Conservation (phyloP, 2,329 filamentous ascomycete genomes). For the Mollisiaceae sp. region DNA sequence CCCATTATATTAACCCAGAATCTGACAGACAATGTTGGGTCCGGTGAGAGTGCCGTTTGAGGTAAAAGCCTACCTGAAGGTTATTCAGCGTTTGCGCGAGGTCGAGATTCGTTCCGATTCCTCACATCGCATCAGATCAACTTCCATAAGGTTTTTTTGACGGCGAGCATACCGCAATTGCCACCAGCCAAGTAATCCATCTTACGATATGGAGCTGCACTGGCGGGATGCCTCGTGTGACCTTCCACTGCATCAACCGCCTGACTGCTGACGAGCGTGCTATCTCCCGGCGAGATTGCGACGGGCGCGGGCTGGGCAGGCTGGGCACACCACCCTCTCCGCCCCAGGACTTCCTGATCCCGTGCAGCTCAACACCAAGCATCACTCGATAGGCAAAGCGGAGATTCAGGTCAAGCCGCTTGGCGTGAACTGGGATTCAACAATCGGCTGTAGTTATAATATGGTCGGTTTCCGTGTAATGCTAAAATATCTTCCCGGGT, state of each 20-base stretch:
- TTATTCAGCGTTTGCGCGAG: neutral
- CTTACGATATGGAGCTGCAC: no score
- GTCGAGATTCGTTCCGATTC: neutral
- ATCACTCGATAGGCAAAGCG: no score
- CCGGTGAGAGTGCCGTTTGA: neutral
- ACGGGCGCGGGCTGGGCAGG: no score
- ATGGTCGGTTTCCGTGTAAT: no score
- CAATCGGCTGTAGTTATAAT: no score
- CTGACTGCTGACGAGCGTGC: neutral
- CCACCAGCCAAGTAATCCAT: neutral
- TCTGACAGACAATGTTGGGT: neutral
- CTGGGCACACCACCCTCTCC: no score
- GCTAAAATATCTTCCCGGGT: no score
- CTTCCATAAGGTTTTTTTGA: neutral
- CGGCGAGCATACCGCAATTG: neutral
- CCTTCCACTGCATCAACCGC: neutral
- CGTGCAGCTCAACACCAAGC: no score
- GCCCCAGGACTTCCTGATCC: no score
- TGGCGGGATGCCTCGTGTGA: no score
- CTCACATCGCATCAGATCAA: neutral
- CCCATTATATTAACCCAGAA: neutral
- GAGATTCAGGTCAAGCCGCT: no score
- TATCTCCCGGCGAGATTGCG: neutral
- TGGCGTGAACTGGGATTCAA: no score
- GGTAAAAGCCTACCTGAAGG: neutral